Evolutionary conservation across 2,329 filamentous ascomycete genomes (phyloP).

Genomic region (Sclerotinia trifoliorum): DNA sequence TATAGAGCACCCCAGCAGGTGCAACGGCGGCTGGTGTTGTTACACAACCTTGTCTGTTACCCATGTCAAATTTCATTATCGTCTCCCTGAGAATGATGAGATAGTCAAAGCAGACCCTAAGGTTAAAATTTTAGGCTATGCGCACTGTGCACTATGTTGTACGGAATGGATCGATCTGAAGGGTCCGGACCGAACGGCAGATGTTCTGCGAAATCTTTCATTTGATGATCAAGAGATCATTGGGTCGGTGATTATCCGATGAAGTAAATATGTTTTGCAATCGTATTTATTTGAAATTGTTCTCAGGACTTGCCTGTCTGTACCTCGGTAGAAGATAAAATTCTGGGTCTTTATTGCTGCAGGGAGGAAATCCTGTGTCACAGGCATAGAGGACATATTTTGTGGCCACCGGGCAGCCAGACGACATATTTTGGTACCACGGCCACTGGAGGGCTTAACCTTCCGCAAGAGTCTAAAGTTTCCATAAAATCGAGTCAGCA

Average conservation of each 20-base stretch:
- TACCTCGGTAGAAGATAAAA: slow-evolving; percentile 1
- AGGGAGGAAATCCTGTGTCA: slow-evolving; percentile 11
- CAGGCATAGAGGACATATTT: neutral
- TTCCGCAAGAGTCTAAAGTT: neutral
- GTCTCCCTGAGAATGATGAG: too few relatives aligned
- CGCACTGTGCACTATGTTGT: slow-evolving; percentile 14
- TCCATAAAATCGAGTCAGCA: neutral
- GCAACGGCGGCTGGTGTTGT: slow-evolving; percentile 19
- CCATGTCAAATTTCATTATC: neutral
- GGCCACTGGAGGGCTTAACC: neutral
- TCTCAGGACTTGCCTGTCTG: neutral
- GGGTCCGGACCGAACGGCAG: slow-evolving; percentile 8
- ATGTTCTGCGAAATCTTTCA: neutral
- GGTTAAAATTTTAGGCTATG: neutral
- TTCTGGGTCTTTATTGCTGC: neutral
- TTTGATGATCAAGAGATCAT: slow-evolving; percentile 15
- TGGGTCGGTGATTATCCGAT: slow-evolving; percentile 2
- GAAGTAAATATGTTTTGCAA: neutral
- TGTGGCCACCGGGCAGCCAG: slow-evolving; percentile 10
- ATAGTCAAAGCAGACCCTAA: neutral
- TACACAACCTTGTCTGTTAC: slow-evolving; percentile 11
- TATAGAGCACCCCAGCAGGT: slow-evolving; percentile 11
- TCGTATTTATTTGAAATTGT: neutral
- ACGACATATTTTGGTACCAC: neutral
- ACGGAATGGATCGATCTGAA: slow-evolving; percentile 7